Base-by-base conservation (phyloP, 768 basidiomycete species). In the Auricularia heimuer region DNA sequence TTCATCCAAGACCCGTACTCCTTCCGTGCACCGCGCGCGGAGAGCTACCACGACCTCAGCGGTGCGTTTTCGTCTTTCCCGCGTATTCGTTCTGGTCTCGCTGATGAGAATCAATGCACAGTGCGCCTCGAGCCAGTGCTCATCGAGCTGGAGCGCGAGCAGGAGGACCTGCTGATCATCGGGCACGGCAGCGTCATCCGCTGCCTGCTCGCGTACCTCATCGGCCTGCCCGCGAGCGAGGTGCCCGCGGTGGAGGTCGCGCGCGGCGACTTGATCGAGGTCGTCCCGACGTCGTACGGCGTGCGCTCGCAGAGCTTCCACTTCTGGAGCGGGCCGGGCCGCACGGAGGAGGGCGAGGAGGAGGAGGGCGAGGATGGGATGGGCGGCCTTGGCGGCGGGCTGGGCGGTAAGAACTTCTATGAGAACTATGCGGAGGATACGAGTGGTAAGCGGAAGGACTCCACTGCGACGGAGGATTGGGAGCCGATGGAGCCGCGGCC, bases 191-290 rank as follows among this genome's bases (percentile, higher is more conserved):
- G 94, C 47, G 97, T 98, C 73, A 97, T 98, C 70, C 87, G 97
- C 18, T 99, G 97, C 77, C 81, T 99, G 65, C 83, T 98, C 56
- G 89, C 94, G 2, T 94, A 94, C 74, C 86, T 94, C 70, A 93
- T 94, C 68, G 97, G 97, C 4, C 80, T 98, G 3, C 93, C 94
- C 4, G 93, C 96, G 0, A 89, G 89, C 34, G 97, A 99, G 73
- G 97, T 99, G 56, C 97, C 97, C 0, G 95, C 94, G 1, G 96
- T 98, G 63, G 96, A 98, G 75, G 89, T 99, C 69, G 92, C 96
- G 44, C 85, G 97, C 12, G 97, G 97, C 0, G 97, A 99, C 73
- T 78, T 98, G n/a, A 82, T 98, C 45, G 97, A 99, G 74, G 90
- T 94, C 61, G 85, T 91, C 0, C 91, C 92, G 2, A 88, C 91